These are phyloP conservation scores for Sedum album DNA, from an alignment of 164 flowering plant genomes.

Conservation along the genomic window DNA sequence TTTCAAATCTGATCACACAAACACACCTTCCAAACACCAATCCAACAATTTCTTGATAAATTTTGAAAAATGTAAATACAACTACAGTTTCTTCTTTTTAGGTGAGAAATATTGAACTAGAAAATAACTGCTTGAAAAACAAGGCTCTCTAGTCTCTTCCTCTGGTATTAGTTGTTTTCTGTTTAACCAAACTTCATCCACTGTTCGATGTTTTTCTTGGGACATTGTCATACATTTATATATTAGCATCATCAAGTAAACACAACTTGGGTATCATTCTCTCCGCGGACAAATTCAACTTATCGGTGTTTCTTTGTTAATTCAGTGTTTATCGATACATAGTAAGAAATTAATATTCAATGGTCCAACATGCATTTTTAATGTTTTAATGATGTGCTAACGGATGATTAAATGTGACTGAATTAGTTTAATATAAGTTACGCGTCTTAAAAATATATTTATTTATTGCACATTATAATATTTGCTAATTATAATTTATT, in stretches of 20 bases:
- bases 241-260: not conserved
- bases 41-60: not conserved
- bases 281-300: not conserved
- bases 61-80: not conserved
- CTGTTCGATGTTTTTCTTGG: not conserved
- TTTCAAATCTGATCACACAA: slow-evolving; percentile 5
- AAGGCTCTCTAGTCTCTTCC: not conserved
- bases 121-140: slow-evolving; percentile 4
- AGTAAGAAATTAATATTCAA: not conserved
- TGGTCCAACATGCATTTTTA: slow-evolving; percentile 5
- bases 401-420: too few species aligned
- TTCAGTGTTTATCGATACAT: not conserved
- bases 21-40: too few species aligned
- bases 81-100: not conserved
- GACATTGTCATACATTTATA: not conserved
- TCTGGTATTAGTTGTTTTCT: slow-evolving; percentile 1
- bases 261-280: not conserved
- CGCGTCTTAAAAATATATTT: too few species aligned
- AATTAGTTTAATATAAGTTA: too few species aligned
- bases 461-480: too few species aligned
- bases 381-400: too few species aligned
- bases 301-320: not conserved
- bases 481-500: too few species aligned
- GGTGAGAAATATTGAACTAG: slow-evolving; percentile 4
- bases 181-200: slow-evolving; percentile 4